Evolutionary conservation across 2,329 filamentous ascomycete genomes (phyloP).

Genomic region (Chaetoscypha palmicola): DNA sequence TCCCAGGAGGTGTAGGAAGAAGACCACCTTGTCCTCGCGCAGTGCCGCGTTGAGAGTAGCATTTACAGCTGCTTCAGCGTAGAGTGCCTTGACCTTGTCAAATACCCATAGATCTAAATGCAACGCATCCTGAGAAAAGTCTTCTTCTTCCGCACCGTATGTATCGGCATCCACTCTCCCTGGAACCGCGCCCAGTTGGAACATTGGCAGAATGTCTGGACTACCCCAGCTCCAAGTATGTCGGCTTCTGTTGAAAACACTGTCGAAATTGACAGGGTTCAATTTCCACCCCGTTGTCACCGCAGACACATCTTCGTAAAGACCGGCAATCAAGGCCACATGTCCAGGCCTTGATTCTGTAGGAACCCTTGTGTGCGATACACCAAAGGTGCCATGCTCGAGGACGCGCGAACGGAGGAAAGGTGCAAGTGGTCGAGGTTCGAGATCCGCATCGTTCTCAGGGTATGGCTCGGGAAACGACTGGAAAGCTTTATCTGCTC

Average conservation of each 20-base stretch:
- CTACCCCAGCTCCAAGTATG: conserved; percentile 99
- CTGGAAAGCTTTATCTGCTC: conserved; percentile 97
- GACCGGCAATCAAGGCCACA: conserved; percentile 89
- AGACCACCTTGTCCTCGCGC: conserved; percentile 79
- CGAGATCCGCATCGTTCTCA: conserved; percentile 55
- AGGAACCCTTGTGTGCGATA: conserved; percentile 93
- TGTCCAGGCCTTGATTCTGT: conserved; percentile 95
- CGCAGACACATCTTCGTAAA: conserved; percentile 97
- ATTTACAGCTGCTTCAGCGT: conserved; percentile 72
- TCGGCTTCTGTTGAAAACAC: conserved; percentile 91
- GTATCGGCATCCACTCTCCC: conserved; percentile 81
- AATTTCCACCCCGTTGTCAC: conserved; percentile 98
- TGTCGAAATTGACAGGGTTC: conserved; percentile 97
- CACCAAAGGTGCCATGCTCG: conserved; percentile 87
- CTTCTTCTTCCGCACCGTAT: conserved; percentile 79
- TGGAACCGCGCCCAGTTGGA: conserved; percentile 82
- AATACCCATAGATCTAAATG: conserved; percentile 92
- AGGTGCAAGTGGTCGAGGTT: conserved; percentile 75
- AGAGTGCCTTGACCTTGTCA: conserved; percentile 82
- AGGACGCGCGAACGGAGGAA: conserved; percentile 86
- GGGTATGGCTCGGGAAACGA: conserved; percentile 82
- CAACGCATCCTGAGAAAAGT: conserved; percentile 77
- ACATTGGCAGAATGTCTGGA: conserved; percentile 96
- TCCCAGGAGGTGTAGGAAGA: conserved; percentile 90
- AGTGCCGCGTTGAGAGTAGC: conserved; percentile 65